Conservation (phyloP, 2,329 filamentous ascomycete genomes). For the Apiospora hydei region DNA sequence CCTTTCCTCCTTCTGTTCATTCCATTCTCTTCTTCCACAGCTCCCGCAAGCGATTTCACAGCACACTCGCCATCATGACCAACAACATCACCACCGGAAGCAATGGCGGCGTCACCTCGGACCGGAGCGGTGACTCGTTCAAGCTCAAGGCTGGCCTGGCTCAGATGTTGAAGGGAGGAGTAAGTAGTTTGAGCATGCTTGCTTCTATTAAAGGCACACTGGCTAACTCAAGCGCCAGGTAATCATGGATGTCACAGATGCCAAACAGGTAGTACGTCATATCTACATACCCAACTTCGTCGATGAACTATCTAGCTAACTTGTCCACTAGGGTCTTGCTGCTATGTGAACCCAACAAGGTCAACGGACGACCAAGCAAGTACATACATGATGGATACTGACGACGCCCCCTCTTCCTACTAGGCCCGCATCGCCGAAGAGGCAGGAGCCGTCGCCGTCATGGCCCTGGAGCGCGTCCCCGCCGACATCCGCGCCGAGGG, state of each 20-base stretch:
- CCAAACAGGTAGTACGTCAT: constrained; percentile 42
- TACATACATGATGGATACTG: not conserved
- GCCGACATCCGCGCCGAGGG: constrained; percentile 93
- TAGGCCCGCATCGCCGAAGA: constrained; percentile 98
- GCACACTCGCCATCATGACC: constrained; percentile 17
- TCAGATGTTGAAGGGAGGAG: constrained; percentile 98
- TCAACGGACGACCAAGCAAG: not conserved
- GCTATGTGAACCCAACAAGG: not conserved
- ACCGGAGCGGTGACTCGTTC: constrained; percentile 63
- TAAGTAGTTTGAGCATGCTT: not conserved
- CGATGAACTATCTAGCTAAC: not conserved
- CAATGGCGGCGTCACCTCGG: constrained; percentile 31
- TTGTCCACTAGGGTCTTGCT: not conserved
- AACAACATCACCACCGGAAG: constrained; percentile 32
- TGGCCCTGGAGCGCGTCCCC: constrained; percentile 97
- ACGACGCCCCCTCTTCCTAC: constrained; percentile 48
- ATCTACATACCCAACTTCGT: not conserved
- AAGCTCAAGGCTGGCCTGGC: constrained; percentile 94
- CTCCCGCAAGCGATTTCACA: not conserved
- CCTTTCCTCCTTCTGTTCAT: not conserved
- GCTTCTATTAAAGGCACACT: not conserved
- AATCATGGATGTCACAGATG: constrained; percentile 98
- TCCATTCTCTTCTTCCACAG: not conserved
- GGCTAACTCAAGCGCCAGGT: constrained; percentile 45
- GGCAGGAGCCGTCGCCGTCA: constrained; percentile 93